Base-by-base conservation (phyloP, 371 early-diverging fungal genomes). In the Rhizopus stolonifer region DNA sequence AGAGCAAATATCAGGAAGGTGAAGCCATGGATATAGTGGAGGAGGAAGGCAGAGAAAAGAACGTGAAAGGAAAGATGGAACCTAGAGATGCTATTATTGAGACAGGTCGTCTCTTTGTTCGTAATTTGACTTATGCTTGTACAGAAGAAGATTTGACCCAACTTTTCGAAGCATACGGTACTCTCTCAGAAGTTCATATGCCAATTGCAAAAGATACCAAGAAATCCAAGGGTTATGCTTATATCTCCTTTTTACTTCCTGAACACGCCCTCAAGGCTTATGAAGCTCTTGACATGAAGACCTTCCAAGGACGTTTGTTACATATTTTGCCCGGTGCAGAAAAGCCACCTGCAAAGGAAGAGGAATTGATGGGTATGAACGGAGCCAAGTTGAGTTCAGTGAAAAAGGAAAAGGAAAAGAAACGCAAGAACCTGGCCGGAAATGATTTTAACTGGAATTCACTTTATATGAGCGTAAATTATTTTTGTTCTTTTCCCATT, bases 391-490 rank as follows among this genome's bases (percentile, higher is more conserved):
- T 81, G 4, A 66, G 81, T 54, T 70, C 80, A 13, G 83, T 91
- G 49, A 95, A 95, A 72, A 80, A 85, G 54, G 82, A 94, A 64
- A 82, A 85, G 51, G 94, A 93, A 39, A 64, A 75, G 55, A 85
- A 93, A 69, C 79, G 80, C 56, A 93, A 89, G 72, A 84, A 81
- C 17, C 67, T 81, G 44, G 88, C 91, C 10, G 81, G 79, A 33
- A 89, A 83, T 60, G 93, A 91, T 52, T 93, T 90, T 53, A 94
- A 90, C 70, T 98, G 97, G 98, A 96, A 95, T 71, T 84, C 86
- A 21, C 70, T 98, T 52, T 98, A 92, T 61, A 94, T 98, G 94
- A 94, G 91, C 59, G 90, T 88, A 79, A 60, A 80, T 57, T 40
- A 23, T 55, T 3, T 43, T 29, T 29, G 31, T 4, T 29, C 10